These are phyloP conservation scores for Penicillium sp. DNA, from an alignment of 2,329 filamentous ascomycete genomes.

Conservation along the genomic window DNA sequence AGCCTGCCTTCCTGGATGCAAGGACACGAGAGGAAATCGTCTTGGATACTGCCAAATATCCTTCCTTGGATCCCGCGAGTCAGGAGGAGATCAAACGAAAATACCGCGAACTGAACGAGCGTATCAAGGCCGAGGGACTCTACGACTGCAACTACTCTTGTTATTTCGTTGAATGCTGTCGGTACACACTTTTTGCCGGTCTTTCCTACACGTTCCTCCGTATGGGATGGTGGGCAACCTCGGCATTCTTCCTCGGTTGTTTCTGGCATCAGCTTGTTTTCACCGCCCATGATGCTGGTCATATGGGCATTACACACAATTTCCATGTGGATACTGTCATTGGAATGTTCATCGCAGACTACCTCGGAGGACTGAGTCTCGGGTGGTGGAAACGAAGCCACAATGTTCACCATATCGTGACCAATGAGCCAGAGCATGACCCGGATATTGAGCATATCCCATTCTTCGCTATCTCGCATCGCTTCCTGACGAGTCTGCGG, in stretches of 20 bases:
- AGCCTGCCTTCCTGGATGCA: constrained; percentile 65
- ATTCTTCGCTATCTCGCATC: constrained; percentile 81
- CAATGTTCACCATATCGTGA: constrained; percentile 95
- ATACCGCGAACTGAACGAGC: constrained; percentile 73
- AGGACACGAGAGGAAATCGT: constrained; percentile 71
- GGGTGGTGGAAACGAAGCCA: constrained; percentile 98
- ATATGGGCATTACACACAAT: constrained; percentile 94
- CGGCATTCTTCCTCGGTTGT: constrained; percentile 71
- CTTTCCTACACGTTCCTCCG: constrained; percentile 61
- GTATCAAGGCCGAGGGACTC: constrained; percentile 69
- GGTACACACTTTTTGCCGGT: constrained; percentile 67
- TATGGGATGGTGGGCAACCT: constrained; percentile 64
- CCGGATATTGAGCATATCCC: constrained; percentile 92
- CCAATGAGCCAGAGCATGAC: constrained; percentile 91
- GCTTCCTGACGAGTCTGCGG: constrained; percentile 68
- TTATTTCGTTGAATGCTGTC: constrained; percentile 70
- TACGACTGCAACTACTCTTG: constrained; percentile 81
- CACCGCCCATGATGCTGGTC: constrained; percentile 88
- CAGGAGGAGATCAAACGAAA: constrained; percentile 75
- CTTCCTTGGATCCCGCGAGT: constrained; percentile 67
- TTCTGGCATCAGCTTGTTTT: constrained; percentile 97
- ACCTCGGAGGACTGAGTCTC: constrained; percentile 79
- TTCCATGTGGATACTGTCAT: constrained; percentile 81
- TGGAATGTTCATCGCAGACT: constrained; percentile 87
- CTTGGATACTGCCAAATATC: constrained; percentile 77